Conservation (phyloP, 1,284 basidiomycete genomes). For the Wolfiporia cocos region DNA sequence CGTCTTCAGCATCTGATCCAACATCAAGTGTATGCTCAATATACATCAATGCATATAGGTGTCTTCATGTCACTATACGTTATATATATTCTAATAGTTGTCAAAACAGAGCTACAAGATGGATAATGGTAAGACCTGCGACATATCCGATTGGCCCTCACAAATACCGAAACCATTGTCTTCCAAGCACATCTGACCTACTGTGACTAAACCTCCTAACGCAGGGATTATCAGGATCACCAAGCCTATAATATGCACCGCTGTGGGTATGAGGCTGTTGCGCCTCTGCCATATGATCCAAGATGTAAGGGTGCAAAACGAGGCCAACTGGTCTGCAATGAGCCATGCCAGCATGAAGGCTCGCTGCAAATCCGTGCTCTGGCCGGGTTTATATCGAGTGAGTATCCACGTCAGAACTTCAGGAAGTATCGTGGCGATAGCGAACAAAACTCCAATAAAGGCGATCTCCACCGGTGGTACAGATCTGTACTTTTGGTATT, state of each 20-base stretch:
- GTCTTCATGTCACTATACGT: no score
- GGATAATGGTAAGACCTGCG: no score
- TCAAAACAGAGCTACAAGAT: no score
- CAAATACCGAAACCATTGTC: background rate
- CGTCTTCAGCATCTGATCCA: no score
- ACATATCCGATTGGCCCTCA: no score
- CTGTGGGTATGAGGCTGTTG: slow-evolving; percentile 2
- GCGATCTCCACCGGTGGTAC: background rate
- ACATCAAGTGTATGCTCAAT: no score
- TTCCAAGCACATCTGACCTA: slow-evolving; percentile 5
- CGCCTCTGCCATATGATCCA: slow-evolving; percentile 3
- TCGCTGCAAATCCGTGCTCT: slow-evolving; percentile 3
- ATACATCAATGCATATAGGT: no score
- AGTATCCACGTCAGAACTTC: slow-evolving; percentile 3
- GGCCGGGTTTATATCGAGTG: background rate
- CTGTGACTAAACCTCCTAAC: slow-evolving; percentile 3
- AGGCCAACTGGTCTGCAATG: background rate
- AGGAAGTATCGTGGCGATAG: slow-evolving; percentile 1
- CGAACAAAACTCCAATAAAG: background rate
- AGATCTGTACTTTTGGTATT: background rate
- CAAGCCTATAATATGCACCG: background rate
- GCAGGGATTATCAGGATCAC: background rate
- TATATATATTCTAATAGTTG: no score
- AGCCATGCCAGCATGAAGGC: slow-evolving; percentile 7
- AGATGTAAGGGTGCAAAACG: background rate